These are phyloP conservation scores for Penicillium pancosmium DNA, from an alignment of 495 filamentous ascomycete species.

Conservation along the genomic window DNA sequence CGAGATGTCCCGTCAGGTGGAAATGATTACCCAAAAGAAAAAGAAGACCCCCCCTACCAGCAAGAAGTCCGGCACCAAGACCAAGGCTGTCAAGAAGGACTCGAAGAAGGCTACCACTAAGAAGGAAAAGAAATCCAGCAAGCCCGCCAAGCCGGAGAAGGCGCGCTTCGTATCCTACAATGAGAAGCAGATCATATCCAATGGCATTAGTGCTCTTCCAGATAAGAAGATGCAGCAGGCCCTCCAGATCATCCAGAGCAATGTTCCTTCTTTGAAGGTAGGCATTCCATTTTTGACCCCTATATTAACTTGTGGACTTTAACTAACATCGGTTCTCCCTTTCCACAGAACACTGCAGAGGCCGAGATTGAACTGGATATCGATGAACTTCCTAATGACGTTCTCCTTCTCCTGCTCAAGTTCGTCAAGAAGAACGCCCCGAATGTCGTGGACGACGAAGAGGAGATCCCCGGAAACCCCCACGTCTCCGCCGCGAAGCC, in stretches of 20 bases:
- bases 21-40: constrained; percentile 56
- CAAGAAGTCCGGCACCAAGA: constrained; percentile 52
- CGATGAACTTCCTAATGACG: constrained; percentile 74
- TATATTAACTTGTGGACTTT: background rate
- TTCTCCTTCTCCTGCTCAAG: constrained; percentile 73
- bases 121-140: constrained; percentile 58
- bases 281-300: constrained; percentile 3
- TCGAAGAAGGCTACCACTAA: constrained; percentile 53
- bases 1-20: constrained; percentile 58
- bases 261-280: constrained; percentile 76
- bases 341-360: constrained; percentile 36
- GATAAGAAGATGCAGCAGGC: constrained; percentile 74
- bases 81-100: constrained; percentile 55
- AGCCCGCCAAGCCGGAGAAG: constrained; percentile 49
- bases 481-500: constrained; percentile 60
- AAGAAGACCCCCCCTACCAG: constrained; percentile 65
- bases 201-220: constrained; percentile 73
- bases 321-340: background rate
- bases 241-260: constrained; percentile 87
- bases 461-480: constrained; percentile 44
- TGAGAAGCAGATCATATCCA: constrained; percentile 86
- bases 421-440: constrained; percentile 73
- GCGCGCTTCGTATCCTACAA: constrained; percentile 62
- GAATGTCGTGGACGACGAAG: constrained; percentile 51
- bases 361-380: constrained; percentile 92